These are phyloP conservation scores for Penicillium sp. DNA, from an alignment of 2,329 filamentous ascomycete species.

Conservation along the genomic window DNA sequence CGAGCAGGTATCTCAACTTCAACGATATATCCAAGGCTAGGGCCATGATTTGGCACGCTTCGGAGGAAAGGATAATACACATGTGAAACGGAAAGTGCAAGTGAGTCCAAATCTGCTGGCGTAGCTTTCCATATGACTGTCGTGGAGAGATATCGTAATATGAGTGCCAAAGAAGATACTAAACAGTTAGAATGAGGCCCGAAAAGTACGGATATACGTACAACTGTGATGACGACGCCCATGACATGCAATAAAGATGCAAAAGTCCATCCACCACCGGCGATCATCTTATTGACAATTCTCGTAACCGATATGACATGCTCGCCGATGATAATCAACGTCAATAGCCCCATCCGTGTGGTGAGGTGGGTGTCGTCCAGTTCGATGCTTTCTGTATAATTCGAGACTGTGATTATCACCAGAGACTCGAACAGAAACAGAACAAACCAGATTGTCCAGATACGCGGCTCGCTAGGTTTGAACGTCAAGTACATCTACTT, in stretches of 20 bases:
- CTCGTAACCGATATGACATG: constrained; percentile 60
- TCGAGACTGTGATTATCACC: constrained; percentile 51
- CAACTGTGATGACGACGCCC: constrained; percentile 36
- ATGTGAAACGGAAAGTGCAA: constrained; percentile 62
- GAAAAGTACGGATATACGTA: constrained; percentile 13
- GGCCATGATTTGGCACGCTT: constrained; percentile 58
- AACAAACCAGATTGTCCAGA: constrained; percentile 54
- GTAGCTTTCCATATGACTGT: constrained; percentile 48
- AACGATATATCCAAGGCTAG: constrained; percentile 43
- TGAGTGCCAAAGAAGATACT: constrained; percentile 59
- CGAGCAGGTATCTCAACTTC: constrained; percentile 38
- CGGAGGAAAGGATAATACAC: constrained; percentile 59
- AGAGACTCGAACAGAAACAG: constrained; percentile 53
- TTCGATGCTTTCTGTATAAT: constrained; percentile 53
- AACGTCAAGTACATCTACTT: constrained; percentile 34
- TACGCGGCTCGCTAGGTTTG: constrained; percentile 22
- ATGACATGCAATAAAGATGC: constrained; percentile 37
- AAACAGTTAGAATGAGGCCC: neutral
- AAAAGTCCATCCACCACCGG: constrained; percentile 36
- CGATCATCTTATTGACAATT: constrained; percentile 50
- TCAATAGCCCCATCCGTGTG: constrained; percentile 61
- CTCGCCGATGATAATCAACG: constrained; percentile 64
- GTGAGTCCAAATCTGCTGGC: constrained; percentile 53
- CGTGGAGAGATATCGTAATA: constrained; percentile 57
- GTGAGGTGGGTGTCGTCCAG: constrained; percentile 62